Conservation (phyloP, 805 yeast species). For the Candida dajiaensis region DNA sequence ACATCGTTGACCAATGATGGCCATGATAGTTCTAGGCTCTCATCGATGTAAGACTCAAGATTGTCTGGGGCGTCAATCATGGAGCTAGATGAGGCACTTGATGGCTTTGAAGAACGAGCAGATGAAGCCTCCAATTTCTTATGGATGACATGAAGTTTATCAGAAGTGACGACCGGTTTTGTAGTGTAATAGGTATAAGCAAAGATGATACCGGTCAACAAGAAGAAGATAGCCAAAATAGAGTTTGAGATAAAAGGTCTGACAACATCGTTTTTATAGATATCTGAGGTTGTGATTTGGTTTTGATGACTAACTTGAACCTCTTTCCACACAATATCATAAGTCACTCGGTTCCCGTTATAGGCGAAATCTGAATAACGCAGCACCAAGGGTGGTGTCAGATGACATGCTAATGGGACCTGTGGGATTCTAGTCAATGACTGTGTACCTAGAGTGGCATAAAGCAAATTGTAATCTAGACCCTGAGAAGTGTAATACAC, state of each 20-base stretch:
- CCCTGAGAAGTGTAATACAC: constrained; percentile 21
- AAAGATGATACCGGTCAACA: constrained; percentile 13
- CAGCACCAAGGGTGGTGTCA: constrained; percentile 22
- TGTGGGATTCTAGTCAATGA: constrained; percentile 23
- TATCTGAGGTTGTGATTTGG: constrained; percentile 10
- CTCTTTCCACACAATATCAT: constrained; percentile 25
- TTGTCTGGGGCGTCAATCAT: not conserved
- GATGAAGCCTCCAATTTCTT: constrained; percentile 5
- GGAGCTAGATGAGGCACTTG: not conserved
- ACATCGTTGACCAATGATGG: constrained; percentile 21
- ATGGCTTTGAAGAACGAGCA: not conserved
- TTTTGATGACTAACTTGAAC: constrained; percentile 11
- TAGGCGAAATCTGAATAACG: constrained; percentile 19
- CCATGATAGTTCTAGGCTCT: constrained; percentile 22
- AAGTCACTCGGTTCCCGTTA: constrained; percentile 24
- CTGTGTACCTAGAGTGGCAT: constrained; percentile 22
- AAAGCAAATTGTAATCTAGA: constrained; percentile 19
- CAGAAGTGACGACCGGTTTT: constrained; percentile 10
- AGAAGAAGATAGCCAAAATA: constrained; percentile 13
- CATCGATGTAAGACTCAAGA: constrained; percentile 6
- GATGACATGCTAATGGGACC: constrained; percentile 17
- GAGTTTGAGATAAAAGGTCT: constrained; percentile 18
- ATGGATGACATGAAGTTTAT: constrained; percentile 12
- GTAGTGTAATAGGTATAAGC: constrained; percentile 14
- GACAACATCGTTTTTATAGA: constrained; percentile 23